These are phyloP conservation scores for Saksenaea vasiformis DNA, from an alignment of 371 early-diverging fungal species.

Conservation along the genomic window DNA sequence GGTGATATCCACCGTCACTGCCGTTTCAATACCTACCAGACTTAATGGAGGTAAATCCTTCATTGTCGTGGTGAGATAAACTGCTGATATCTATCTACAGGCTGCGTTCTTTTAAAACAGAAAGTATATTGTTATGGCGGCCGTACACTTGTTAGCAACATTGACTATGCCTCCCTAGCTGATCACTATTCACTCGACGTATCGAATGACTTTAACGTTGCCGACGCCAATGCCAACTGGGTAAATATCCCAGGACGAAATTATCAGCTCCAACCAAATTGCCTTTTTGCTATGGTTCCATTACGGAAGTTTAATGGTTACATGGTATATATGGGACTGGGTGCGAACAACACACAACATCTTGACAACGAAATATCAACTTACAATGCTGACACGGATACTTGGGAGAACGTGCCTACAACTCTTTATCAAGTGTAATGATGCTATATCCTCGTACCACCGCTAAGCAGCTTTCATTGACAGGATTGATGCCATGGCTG, in stretches of 20 bases:
- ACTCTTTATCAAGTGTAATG: no score
- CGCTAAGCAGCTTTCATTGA: no score
- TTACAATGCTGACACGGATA: neutral
- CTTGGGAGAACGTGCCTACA: neutral
- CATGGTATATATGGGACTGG: neutral
- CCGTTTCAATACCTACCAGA: no score
- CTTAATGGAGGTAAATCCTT: no score
- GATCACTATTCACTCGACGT: neutral
- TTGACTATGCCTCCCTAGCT: neutral
- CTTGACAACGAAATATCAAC: neutral
- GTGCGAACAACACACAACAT: neutral
- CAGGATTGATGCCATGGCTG: no score
- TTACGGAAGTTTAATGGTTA: neutral
- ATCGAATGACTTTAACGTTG: neutral
- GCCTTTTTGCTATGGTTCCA: neutral
- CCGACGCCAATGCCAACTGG: neutral
- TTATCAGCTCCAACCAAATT: neutral
- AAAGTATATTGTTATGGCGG: constrained; percentile 4
- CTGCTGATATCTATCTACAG: neutral
- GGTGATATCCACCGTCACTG: no score
- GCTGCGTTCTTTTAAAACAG: neutral
- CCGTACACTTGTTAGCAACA: neutral
- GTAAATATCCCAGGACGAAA: neutral
- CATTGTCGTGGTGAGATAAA: no score
- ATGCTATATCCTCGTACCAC: no score